These are phyloP conservation scores for Erythrophleum fordii DNA, from an alignment of 306 rosid genomes.

Conservation along the genomic window DNA sequence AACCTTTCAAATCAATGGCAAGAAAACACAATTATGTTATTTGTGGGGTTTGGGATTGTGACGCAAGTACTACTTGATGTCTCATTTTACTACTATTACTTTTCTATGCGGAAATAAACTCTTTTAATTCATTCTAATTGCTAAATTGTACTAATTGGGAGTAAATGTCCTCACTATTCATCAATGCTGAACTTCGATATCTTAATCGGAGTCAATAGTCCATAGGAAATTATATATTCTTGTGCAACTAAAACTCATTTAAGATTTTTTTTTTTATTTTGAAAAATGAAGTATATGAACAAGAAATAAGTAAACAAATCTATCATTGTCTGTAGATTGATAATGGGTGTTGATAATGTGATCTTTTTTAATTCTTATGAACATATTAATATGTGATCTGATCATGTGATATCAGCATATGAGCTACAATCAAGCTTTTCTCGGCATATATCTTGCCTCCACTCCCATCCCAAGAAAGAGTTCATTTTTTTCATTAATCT, in stretches of 20 bases:
- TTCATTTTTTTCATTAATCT: conserved; percentile 8
- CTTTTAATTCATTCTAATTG: background rate
- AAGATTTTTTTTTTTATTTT: background rate
- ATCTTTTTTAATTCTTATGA: background rate
- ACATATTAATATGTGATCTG: background rate
- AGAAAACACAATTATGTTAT: background rate
- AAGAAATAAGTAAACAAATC: background rate
- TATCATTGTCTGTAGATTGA: background rate
- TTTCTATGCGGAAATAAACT: conserved; percentile 2
- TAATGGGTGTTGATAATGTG: background rate
- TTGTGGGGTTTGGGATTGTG: background rate
- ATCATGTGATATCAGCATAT: conserved; percentile 20
- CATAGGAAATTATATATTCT: background rate
- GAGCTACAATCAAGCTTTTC: conserved; percentile 9
- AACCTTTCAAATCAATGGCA: background rate
- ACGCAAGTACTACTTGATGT: background rate
- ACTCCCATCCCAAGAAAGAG: background rate
- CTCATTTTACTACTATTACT: background rate
- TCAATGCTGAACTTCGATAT: conserved; percentile 4
- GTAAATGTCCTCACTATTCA: background rate
- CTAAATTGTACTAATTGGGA: background rate
- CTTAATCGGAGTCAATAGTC: background rate
- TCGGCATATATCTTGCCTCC: background rate
- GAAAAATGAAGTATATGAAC: background rate
- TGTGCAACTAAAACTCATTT: conserved; percentile 2